Base-by-base conservation (phyloP, 768 basidiomycete species). In the Hemileccinum rubropunctum region DNA sequence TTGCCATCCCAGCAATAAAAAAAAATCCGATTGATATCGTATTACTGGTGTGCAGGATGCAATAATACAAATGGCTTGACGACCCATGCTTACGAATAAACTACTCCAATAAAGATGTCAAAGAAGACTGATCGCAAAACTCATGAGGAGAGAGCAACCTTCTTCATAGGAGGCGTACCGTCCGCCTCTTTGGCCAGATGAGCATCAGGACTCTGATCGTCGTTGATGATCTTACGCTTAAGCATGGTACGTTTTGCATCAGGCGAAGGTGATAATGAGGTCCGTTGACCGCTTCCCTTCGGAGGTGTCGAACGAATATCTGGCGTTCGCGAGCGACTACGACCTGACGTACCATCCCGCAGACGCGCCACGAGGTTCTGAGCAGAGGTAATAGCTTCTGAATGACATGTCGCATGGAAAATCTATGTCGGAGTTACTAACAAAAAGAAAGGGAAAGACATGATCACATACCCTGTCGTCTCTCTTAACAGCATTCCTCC, bases 351-450 rank as follows among this genome's bases (percentile, higher is more conserved):
- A 61, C 88, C 84, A 70, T 72, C 79, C 49, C 84, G 83, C 60
- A 91, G 67, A 41, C 84, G 81, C 8, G 81, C 79, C 45, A 83
- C 87, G 45, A 90, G 72, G 59, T 68, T 86, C 57, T 76, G 84
- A 45, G 81, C 79, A 44, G 82, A 86, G 21, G 69, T 73, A 34
- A 78, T 66, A 33, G 86, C 86, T 65, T 95, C 93, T 21, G 89
- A 88, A 71, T 91, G 88, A 69, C 94, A 97, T 15, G 93, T 95
- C 41, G 94, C 94, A 72, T 97, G 94, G 67, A 85, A 95, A 61
- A 95, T 86, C 93, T 94, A 62, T 3, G 18, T 42, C 17, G 45
- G 47, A 12, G 45, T 57, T n/a, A 54, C 18, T 33, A 45, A 44
- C 43, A 21, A 15, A 36, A 33, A 15, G 50, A 1, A 26, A 14